Evolutionary conservation across 305 asterid species (phyloP), one percentile per base, ranked within the genome.

Genomic region (Fraxinus latifolia): DNA sequence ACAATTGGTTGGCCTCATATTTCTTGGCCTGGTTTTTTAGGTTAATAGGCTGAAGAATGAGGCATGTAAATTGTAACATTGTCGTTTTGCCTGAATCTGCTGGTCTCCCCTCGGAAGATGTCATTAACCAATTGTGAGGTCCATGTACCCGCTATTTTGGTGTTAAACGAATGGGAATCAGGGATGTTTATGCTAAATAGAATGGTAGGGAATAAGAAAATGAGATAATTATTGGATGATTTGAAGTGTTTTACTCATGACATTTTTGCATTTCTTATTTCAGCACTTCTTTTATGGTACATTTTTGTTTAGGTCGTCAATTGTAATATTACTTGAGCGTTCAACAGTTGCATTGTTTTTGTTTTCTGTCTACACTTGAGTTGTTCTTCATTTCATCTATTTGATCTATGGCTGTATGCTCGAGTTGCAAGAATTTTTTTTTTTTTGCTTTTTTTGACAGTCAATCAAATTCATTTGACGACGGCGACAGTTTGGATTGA

Each of bases 21-120:
- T 80, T 77, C 86, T 58, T 62, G 73, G 85, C 85, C 86, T 84
- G 82, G 82, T 82, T 87, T 67, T 58, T 83, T 79, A 79, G 77
- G 87, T 82, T 84, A 78, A 70, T 62, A 78, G 88, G 83, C 83
- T 55, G 77, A 82, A 86, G 78, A 85, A 84, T 80, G 89, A 83
- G 85, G 82, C 70, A 67, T 83, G 85, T 85, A 81, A 53, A 71
- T 83, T 75, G 86, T 67, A 67, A 80, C 78, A 74, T 82, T 74
- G 70, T 47, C 72, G 32, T 60, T 77, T 78, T n/a, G 6, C 15
- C 7, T 50, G 71, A 67, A 65, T 55, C 78, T 75, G 76, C 27
- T 42, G 21, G 71, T 80, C 82, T 58, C 62, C 53, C 47, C 37
- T 58, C 19, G 17, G 33, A 74, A 78, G 80, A 72, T 80, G 65